Conservation (phyloP, 306 rosid genomes). For the Vicia faba region DNA sequence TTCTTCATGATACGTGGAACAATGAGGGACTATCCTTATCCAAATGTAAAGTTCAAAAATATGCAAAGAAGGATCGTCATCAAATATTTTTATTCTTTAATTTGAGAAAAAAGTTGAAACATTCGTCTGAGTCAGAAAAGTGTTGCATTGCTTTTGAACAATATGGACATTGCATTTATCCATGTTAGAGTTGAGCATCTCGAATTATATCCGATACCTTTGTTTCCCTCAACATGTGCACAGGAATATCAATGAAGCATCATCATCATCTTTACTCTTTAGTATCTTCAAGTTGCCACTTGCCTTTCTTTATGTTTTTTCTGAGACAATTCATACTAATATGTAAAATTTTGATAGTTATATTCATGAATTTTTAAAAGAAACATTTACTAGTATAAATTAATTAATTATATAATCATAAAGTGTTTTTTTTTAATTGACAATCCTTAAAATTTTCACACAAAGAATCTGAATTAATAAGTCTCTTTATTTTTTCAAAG, state of each 20-base stretch:
- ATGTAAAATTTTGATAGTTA: no score
- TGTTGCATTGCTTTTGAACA: slow-evolving; percentile 1
- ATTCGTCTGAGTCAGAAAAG: neutral
- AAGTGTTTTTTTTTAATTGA: no score
- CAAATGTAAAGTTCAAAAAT: neutral
- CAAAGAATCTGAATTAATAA: no score
- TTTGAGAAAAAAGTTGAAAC: slow-evolving; percentile 16
- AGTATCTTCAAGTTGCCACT: slow-evolving; percentile 14
- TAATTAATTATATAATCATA: no score
- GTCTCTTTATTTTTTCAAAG: no score
- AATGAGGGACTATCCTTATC: neutral
- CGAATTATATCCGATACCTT: slow-evolving; percentile 16
- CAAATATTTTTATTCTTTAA: slow-evolving; percentile 3
- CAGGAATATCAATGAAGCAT: slow-evolving; percentile 23
- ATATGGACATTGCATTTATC: neutral
- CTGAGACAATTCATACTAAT: no score
- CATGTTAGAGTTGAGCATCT: slow-evolving; percentile 22
- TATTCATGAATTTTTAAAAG: no score
- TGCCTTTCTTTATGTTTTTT: neutral
- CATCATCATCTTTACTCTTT: neutral
- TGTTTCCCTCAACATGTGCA: slow-evolving; percentile 31
- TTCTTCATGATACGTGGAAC: slow-evolving; percentile 1
- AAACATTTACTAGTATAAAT: no score
- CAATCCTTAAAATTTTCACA: no score
- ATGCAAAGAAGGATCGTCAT: slow-evolving; percentile 6